phyloP scores from a whole-genome alignment of 805 yeast species.

The Lipomyces orientalis region DNA sequence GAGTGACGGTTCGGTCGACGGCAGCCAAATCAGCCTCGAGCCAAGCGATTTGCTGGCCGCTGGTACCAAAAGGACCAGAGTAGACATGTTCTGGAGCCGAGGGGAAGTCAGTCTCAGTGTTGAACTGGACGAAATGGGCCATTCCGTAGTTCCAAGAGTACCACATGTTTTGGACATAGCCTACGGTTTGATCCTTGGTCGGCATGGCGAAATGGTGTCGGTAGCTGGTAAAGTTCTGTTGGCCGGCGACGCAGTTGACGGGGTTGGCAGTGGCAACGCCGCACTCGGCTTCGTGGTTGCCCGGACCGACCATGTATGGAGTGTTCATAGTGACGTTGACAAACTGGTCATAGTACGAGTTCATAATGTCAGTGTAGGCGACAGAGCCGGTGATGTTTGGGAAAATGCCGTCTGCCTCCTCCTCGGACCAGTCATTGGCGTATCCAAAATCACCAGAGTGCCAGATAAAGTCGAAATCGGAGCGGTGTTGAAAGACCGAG shows the following conservation, averaged over 20 bases:
- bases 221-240: constrained; percentile 41
- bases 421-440: constrained; percentile 14
- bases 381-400: constrained; percentile 7
- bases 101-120: constrained; percentile 41
- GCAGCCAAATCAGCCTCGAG: constrained; percentile 38
- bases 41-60: constrained; percentile 42
- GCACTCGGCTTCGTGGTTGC: constrained; percentile 28
- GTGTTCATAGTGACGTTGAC: constrained; percentile 5
- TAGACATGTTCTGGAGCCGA: constrained; percentile 16
- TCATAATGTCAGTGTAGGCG: constrained; percentile 14
- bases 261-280: constrained; percentile 5
- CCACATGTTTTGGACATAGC: constrained; percentile 41
- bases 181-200: constrained; percentile 28
- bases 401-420: constrained; percentile 12
- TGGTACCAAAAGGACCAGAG: constrained; percentile 26
- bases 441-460: not conserved
- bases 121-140: constrained; percentile 41
- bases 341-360: constrained; percentile 14
- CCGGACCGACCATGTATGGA: constrained; percentile 20
- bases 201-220: constrained; percentile 42
- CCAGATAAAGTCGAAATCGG: constrained; percentile 27
- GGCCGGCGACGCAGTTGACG: constrained; percentile 18
- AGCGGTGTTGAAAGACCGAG: constrained; percentile 31
- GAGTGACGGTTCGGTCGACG: constrained; percentile 41
- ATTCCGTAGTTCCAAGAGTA: constrained; percentile 42